Conservation (phyloP, 2,329 filamentous ascomycete genomes). For the Berkeleyomyces basicola region DNA sequence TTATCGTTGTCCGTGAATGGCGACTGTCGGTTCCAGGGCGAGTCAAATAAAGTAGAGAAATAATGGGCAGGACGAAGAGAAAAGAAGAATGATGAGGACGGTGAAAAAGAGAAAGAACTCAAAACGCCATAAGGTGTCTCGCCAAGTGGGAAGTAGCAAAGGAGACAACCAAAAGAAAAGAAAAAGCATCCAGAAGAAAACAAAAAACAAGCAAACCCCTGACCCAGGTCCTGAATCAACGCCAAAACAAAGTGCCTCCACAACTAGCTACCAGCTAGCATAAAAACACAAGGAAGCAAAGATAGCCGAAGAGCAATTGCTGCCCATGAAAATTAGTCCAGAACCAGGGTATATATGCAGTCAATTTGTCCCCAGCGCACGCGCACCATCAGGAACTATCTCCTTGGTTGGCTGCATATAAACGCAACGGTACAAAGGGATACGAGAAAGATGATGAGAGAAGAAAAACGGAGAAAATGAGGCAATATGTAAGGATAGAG, state of each 20-base stretch:
- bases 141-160: not conserved
- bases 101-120: not conserved
- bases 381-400: not conserved
- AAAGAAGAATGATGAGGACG: not conserved
- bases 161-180: not conserved
- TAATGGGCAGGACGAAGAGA: not conserved
- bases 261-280: not conserved
- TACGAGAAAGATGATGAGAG: not conserved
- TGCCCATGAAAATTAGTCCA: not conserved
- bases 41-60: not conserved
- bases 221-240: not conserved
- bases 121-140: not conserved
- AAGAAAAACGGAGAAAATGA: not conserved
- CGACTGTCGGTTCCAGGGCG: not conserved
- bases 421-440: not conserved
- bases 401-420: not conserved
- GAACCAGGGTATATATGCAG: slow-evolving; percentile 7
- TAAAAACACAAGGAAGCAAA: not conserved
- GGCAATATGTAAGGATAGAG: not conserved
- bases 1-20: not conserved
- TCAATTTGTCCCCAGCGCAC: not conserved
- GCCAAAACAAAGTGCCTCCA: slow-evolving; percentile 1
- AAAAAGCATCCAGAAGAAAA: not conserved
- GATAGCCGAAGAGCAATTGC: not conserved
- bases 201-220: not conserved